Evolutionary conservation across 495 filamentous ascomycete genomes (phyloP).

Genomic region (Daldinia caldariorum): DNA sequence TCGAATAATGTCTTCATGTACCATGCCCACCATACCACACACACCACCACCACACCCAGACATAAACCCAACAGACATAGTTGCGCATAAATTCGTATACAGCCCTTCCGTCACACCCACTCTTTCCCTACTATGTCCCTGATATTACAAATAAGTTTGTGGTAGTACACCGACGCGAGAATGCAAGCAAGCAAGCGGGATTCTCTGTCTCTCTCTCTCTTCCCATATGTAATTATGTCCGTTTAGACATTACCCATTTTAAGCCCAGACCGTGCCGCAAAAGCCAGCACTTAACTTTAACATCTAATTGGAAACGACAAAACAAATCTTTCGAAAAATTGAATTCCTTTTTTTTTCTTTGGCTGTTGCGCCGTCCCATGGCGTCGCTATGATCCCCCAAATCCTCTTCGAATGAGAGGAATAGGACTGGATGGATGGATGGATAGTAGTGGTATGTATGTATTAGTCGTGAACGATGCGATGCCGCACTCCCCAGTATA

Average conservation of each 20-base stretch:
- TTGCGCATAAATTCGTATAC: slow-evolving; percentile 8
- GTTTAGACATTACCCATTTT: not conserved
- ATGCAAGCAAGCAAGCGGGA: slow-evolving; percentile 12
- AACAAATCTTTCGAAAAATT: not conserved
- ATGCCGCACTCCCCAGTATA: slow-evolving; percentile 31
- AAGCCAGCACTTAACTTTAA: not conserved
- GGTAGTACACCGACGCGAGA: slow-evolving; percentile 19
- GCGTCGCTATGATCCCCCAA: slow-evolving; percentile 14
- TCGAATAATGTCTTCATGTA: not conserved
- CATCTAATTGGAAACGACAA: not conserved
- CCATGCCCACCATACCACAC: not conserved
- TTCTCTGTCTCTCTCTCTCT: slow-evolving; percentile 9
- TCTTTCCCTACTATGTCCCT: slow-evolving; percentile 18
- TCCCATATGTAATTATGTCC: not conserved
- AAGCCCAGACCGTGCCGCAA: not conserved
- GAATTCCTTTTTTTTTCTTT: not conserved
- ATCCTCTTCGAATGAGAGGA: slow-evolving; percentile 1
- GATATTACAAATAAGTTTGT: slow-evolving; percentile 19
- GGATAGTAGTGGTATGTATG: slow-evolving; percentile 2
- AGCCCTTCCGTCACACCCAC: slow-evolving; percentile 12
- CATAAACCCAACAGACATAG: not conserved
- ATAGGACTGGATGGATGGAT: not conserved
- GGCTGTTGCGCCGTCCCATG: slow-evolving; percentile 7
- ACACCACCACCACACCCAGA: not conserved
- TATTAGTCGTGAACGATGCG: slow-evolving; percentile 40